Percentiles rank a stretch among this genome's conserved stretches.
Conservation (phyloP, 2,329 filamentous ascomycete species). For the Ophiocordyceps camponoti-floridani region DNA sequence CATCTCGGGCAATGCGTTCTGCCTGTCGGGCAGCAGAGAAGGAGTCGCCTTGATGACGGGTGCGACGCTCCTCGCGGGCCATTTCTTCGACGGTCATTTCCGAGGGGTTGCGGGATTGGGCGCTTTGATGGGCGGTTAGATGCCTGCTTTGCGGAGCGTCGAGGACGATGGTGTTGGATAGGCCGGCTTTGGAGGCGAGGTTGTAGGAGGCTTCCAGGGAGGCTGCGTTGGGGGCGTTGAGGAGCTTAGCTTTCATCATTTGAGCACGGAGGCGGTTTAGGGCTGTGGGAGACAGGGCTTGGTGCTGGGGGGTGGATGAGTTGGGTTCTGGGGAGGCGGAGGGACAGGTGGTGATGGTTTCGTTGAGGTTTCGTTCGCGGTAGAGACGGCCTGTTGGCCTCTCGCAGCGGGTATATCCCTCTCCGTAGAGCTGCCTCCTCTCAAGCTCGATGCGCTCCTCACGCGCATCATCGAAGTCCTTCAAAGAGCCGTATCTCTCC, state of each 20-base stretch:
- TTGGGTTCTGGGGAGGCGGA: background rate
- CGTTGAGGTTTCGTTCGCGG: constrained; percentile 51
- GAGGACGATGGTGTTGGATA: constrained; percentile 60
- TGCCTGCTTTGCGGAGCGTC: constrained; percentile 80
- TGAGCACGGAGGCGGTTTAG: constrained; percentile 84
- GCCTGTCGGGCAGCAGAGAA: constrained; percentile 45
- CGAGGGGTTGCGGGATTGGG: too few relatives aligned
- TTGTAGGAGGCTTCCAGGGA: constrained; percentile 76
- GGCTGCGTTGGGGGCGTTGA: constrained; percentile 54
- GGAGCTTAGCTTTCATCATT: constrained; percentile 89
- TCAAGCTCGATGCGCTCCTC: constrained; percentile 91
- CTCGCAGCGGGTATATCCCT: constrained; percentile 68
- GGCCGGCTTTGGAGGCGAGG: constrained; percentile 32
- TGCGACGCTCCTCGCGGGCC: constrained; percentile 84
- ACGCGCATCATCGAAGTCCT: constrained; percentile 77
- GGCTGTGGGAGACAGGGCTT: constrained; percentile 52
- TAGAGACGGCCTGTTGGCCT: constrained; percentile 80
- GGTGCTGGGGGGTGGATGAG: constrained; percentile 20
- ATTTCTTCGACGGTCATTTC: constrained; percentile 96
- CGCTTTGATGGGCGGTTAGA: constrained; percentile 37
- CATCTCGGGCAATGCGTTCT: constrained; percentile 86
- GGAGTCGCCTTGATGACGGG: background rate
- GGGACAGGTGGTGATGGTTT: constrained; percentile 17
- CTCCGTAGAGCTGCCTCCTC: constrained; percentile 62
- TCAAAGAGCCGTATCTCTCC: constrained; percentile 64